These are phyloP conservation scores for Pythium volutum DNA, from an alignment of 352 stramenopile genomes.

Conservation along the genomic window DNA sequence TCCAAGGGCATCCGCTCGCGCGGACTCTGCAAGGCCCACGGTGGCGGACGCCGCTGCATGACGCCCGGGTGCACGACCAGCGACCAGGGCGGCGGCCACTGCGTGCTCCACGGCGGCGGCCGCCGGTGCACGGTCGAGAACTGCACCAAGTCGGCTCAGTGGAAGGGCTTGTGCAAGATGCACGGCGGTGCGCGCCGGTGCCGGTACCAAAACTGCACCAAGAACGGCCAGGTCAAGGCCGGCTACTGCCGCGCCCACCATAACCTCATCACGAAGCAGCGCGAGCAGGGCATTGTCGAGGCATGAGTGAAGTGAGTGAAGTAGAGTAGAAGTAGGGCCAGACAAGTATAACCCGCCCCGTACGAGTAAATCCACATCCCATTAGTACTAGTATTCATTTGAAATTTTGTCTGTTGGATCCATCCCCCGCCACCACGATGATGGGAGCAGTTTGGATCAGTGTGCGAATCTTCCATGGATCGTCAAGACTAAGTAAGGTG, in stretches of 20 bases:
- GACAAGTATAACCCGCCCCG: neutral
- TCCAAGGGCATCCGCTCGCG: constrained; percentile 69
- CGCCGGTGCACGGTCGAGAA: constrained; percentile 68
- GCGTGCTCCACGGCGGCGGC: constrained; percentile 79
- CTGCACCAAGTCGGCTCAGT: constrained; percentile 82
- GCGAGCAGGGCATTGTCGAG: constrained; percentile 11
- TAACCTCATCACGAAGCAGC: constrained; percentile 29
- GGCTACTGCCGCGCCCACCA: constrained; percentile 81
- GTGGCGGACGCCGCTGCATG: constrained; percentile 63
- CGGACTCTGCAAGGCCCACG: constrained; percentile 59
- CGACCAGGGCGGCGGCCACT: constrained; percentile 84
- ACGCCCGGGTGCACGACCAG: constrained; percentile 77
- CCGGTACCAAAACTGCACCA: constrained; percentile 70
- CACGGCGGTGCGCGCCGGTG: constrained; percentile 81
- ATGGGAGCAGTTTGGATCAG: no score
- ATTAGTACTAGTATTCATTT: neutral
- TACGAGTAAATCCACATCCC: neutral
- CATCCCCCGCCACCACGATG: no score
- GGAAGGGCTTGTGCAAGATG: constrained; percentile 80
- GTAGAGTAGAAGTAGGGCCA: no score
- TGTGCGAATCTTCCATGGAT: no score
- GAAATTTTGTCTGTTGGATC: no score
- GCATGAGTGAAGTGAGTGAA: neutral
- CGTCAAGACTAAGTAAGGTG: no score
- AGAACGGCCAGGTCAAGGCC: constrained; percentile 80